These are phyloP conservation scores for Apiospora kogelbergensis DNA, from an alignment of 2,329 filamentous ascomycete species.

Conservation along the genomic window DNA sequence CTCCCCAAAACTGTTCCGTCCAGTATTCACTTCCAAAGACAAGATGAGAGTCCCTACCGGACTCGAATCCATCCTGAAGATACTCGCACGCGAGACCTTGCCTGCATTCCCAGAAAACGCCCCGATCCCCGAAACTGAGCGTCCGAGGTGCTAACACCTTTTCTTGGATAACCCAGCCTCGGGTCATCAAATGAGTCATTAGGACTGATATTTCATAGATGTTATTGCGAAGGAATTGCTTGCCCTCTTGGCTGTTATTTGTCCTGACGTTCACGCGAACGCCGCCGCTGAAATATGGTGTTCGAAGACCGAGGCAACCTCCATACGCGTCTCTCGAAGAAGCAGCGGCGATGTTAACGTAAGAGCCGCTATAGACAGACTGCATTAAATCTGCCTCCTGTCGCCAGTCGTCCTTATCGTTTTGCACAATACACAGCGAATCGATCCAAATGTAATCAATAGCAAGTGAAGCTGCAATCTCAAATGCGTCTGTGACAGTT, in stretches of 20 bases:
- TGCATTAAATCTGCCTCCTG: background rate
- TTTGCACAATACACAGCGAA: background rate
- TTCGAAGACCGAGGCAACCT: constrained; percentile 5
- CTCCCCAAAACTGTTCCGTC: no score
- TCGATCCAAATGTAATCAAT: background rate
- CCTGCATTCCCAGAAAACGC: background rate
- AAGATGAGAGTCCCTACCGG: no score
- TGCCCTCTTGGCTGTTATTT: no score
- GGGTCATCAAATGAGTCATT: background rate
- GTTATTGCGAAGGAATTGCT: no score
- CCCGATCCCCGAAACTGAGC: background rate
- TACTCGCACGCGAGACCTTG: no score
- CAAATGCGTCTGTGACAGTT: no score
- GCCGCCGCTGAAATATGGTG: background rate
- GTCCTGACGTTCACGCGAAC: background rate
- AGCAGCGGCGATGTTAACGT: background rate
- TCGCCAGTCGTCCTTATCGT: background rate
- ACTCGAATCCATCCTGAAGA: no score
- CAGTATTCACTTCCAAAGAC: no score
- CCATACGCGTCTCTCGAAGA: background rate
- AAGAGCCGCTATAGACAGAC: background rate
- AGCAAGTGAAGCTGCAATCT: no score
- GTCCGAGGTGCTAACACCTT: background rate
- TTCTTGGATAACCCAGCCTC: constrained; percentile 7
- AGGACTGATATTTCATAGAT: background rate